These are phyloP conservation scores for Pseudogymnoascus sp. DNA, from an alignment of 2,329 filamentous ascomycete species.

Conservation along the genomic window DNA sequence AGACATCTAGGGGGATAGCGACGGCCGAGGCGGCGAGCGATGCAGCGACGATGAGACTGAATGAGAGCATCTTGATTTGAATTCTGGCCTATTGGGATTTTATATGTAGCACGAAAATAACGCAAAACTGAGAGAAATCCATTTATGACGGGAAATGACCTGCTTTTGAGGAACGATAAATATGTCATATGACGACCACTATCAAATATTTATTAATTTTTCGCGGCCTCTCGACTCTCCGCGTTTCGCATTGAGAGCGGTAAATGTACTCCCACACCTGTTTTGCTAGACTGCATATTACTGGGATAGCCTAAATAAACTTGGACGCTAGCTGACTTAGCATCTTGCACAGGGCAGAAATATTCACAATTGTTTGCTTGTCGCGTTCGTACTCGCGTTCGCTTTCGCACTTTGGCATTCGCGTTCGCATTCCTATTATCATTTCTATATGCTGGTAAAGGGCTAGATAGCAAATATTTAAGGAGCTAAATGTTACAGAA, in stretches of 20 bases:
- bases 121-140: neutral
- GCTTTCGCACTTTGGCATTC: neutral
- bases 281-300: neutral
- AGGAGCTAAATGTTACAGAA: neutral
- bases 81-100: neutral
- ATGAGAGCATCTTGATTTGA: neutral
- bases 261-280: neutral
- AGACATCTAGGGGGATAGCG: neutral
- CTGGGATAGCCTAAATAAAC: neutral
- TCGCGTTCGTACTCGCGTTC: neutral
- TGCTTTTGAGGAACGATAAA: neutral
- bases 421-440: neutral
- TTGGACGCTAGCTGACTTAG: neutral
- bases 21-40: neutral
- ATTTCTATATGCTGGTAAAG: neutral
- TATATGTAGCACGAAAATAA: neutral
- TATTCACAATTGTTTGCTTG: neutral
- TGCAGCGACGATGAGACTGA: neutral
- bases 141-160: neutral
- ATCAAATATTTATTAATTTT: neutral
- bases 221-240: neutral
- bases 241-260: constrained; percentile 2
- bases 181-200: neutral
- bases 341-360: neutral
- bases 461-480: neutral